A percentile compares a stretch with the other conserved stretches of the same genome.
These are phyloP conservation scores for Penicillium steckii DNA, from an alignment of 495 filamentous ascomycete genomes.

Conservation along the genomic window DNA sequence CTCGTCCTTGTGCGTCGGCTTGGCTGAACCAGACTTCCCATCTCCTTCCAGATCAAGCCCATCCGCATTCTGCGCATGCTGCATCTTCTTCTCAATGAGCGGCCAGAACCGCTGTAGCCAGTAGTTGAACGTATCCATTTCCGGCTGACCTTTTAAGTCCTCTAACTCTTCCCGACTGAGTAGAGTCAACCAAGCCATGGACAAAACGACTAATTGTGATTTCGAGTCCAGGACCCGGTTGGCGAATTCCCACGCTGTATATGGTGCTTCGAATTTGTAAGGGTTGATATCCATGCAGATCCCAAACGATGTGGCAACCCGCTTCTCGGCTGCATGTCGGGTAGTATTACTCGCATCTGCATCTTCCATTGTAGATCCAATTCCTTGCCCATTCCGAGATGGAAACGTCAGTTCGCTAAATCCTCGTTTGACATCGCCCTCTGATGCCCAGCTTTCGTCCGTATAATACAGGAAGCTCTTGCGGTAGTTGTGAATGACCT, in stretches of 20 bases:
- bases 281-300: constrained; percentile 81
- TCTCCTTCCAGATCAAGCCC: constrained; percentile 7
- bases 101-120: constrained; percentile 86
- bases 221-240: constrained; percentile 63
- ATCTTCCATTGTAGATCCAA: neutral
- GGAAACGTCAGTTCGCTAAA: constrained; percentile 36
- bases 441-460: constrained; percentile 86
- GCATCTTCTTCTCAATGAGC: constrained; percentile 53
- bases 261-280: constrained; percentile 75
- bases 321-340: constrained; percentile 1
- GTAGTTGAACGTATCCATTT: constrained; percentile 80
- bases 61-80: constrained; percentile 33
- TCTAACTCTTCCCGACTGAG: constrained; percentile 45
- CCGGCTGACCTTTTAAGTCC: constrained; percentile 56
- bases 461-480: constrained; percentile 90
- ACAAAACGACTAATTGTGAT: constrained; percentile 72
- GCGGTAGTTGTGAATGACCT: constrained; percentile 78
- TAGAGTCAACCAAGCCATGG: constrained; percentile 85
- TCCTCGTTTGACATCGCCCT: constrained; percentile 62
- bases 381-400: neutral
- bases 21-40: neutral
- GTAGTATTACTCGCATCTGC: neutral
- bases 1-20: constrained; percentile 6
- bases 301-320: constrained; percentile 67
- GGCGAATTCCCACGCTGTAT: constrained; percentile 82